Percentiles rank a stretch among this genome's conserved stretches.
These are phyloP conservation scores for Dendrobium nobile DNA, from an alignment of 106 monocot species.

Conservation along the genomic window DNA sequence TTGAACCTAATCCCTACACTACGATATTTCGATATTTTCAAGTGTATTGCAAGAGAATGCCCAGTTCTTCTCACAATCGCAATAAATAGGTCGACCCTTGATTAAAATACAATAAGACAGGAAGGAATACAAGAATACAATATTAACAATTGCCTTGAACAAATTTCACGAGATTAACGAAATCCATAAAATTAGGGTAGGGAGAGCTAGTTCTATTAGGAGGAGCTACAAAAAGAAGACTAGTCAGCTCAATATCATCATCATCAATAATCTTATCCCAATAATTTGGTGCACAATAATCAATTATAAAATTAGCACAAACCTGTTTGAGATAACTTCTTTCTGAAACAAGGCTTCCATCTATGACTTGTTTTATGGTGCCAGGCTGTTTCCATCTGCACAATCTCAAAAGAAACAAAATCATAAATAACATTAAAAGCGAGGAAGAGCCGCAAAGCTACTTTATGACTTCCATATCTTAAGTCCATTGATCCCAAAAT, in stretches of 20 bases:
- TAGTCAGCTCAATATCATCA: not conserved
- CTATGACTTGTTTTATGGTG: slow-evolving; percentile 49
- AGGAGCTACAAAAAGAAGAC: not conserved
- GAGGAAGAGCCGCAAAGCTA: not conserved
- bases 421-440: not conserved
- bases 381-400: slow-evolving; percentile 76
- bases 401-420: slow-evolving; percentile 14
- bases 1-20: not conserved
- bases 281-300: not conserved
- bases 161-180: not conserved
- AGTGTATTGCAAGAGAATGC: not conserved
- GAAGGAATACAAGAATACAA: not conserved
- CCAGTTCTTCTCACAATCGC: not conserved
- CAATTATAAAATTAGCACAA: slow-evolving; percentile 1
- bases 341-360: slow-evolving; percentile 72
- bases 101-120: not conserved
- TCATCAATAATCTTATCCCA: not conserved
- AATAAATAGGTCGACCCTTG: not conserved
- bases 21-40: not conserved
- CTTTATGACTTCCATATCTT: not conserved
- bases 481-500: not conserved
- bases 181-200: not conserved
- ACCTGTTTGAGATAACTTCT: slow-evolving; percentile 56
- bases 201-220: not conserved
- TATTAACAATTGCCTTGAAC: not conserved